These are phyloP conservation scores for Hanseniaspora lindneri DNA, from an alignment of 805 yeast species.

Conservation along the genomic window DNA sequence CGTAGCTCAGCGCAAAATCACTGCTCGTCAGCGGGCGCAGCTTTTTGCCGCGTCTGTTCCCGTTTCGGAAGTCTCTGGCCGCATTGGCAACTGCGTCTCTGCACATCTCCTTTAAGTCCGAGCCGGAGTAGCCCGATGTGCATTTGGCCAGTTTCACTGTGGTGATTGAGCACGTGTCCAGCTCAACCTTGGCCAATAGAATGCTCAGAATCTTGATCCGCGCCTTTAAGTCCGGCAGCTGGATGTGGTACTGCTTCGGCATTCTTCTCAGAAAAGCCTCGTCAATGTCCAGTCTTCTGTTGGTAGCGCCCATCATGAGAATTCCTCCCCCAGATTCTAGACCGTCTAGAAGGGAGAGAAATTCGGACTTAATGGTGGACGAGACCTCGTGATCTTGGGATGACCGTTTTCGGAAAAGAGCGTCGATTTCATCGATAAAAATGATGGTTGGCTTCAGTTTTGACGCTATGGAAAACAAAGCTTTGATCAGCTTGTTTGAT, in stretches of 20 bases:
- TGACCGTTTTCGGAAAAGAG: slow-evolving; percentile 76
- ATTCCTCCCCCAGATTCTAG: slow-evolving; percentile 64
- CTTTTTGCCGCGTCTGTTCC: slow-evolving; percentile 33
- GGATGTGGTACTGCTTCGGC: slow-evolving; percentile 78
- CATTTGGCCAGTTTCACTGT: slow-evolving; percentile 44
- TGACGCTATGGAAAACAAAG: slow-evolving; percentile 76
- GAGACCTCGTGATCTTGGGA: slow-evolving; percentile 89
- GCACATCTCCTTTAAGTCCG: slow-evolving; percentile 81
- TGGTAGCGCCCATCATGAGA: slow-evolving; percentile 87
- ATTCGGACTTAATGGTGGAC: slow-evolving; percentile 86
- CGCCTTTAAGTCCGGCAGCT: slow-evolving; percentile 57
- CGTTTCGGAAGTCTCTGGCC: slow-evolving; percentile 69
- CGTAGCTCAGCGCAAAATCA: slow-evolving; percentile 5
- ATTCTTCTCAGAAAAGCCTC: slow-evolving; percentile 82
- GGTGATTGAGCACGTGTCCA: slow-evolving; percentile 48
- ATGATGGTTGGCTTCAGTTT: slow-evolving; percentile 90
- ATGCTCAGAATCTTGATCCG: slow-evolving; percentile 59
- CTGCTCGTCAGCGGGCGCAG: slow-evolving; percentile 5
- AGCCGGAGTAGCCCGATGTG: slow-evolving; percentile 75
- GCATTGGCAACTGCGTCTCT: slow-evolving; percentile 87
- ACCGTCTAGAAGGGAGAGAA: slow-evolving; percentile 97
- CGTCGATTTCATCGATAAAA: slow-evolving; percentile 92
- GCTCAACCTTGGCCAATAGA: slow-evolving; percentile 50
- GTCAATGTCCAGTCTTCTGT: slow-evolving; percentile 83
- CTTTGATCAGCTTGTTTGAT: slow-evolving; percentile 84